These are phyloP conservation scores for Populus tomentosa DNA, from an alignment of 441 rosid genomes.

Conservation along the genomic window DNA sequence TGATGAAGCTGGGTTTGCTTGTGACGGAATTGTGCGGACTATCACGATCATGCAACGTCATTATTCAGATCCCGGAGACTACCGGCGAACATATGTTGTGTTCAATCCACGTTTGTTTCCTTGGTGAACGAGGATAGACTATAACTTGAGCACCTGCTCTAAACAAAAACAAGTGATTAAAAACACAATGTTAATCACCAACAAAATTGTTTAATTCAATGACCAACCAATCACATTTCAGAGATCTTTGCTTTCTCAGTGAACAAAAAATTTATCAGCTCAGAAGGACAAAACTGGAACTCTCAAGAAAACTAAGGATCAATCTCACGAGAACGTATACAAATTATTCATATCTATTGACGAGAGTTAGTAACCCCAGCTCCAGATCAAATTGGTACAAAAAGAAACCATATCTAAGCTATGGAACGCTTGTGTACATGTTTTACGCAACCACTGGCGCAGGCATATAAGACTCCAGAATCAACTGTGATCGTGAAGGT, in stretches of 20 bases:
- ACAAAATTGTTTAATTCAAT: neutral
- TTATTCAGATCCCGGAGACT: neutral
- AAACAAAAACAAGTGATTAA: neutral
- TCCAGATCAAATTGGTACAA: neutral
- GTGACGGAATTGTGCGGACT: too few relatives aligned
- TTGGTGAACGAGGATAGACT: neutral
- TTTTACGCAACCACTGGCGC: slow-evolving; percentile 27
- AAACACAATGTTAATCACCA: neutral
- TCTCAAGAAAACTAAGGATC: neutral
- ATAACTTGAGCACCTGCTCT: neutral
- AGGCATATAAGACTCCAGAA: slow-evolving; percentile 89
- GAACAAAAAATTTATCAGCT: neutral
- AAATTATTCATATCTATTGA: neutral
- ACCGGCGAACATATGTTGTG: neutral
- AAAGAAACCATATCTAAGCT: slow-evolving; percentile 1
- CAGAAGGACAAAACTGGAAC: slow-evolving; percentile 13
- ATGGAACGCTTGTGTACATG: neutral
- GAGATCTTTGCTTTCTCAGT: neutral
- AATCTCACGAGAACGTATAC: neutral
- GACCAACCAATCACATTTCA: neutral
- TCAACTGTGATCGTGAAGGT: slow-evolving; percentile 66
- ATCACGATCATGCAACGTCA: too few relatives aligned
- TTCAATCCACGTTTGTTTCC: neutral
- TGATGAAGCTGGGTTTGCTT: too few relatives aligned
- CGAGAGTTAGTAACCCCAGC: neutral